Percentiles rank a stretch among this genome's conserved stretches.
Conservation (phyloP, 176 grass and related monocot genomes). For the Carex scoparia region DNA sequence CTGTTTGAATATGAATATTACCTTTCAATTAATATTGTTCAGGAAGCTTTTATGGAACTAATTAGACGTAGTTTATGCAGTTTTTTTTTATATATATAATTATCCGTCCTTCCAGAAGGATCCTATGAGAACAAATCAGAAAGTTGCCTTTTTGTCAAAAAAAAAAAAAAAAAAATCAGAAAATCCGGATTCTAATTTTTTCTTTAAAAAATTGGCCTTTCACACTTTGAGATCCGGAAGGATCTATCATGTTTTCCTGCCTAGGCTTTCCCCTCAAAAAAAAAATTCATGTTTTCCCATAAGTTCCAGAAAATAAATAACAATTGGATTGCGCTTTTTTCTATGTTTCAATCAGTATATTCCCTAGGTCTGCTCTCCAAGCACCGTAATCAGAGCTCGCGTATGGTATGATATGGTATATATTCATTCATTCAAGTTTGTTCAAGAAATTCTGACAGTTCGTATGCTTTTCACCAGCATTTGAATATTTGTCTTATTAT, state of each 20-base stretch:
- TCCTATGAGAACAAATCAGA: not conserved
- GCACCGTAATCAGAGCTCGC: constrained; percentile 23
- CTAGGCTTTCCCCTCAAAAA: no score
- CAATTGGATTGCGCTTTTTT: constrained; percentile 18
- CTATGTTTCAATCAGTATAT: constrained; percentile 20
- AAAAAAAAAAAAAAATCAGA: no score
- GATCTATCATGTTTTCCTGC: not conserved
- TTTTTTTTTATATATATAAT: no score
- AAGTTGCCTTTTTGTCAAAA: no score
- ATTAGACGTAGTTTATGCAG: not conserved
- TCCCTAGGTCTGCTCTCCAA: constrained; percentile 12
- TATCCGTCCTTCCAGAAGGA: not conserved
- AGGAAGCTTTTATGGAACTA: not conserved
- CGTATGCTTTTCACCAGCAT: not conserved
- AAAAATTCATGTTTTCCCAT: not conserved
- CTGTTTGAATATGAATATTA: not conserved
- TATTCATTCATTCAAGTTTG: not conserved
- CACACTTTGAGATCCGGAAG: constrained; percentile 2
- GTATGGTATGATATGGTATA: not conserved
- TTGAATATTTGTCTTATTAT: not conserved
- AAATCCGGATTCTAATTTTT: not conserved
- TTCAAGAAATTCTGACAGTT: constrained; percentile 1
- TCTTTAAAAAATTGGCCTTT: not conserved
- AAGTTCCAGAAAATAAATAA: constrained; percentile 18
- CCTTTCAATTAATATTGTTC: not conserved